phyloP scores from a whole-genome alignment of 805 yeast species.

The Clavispora santaluciae region DNA sequence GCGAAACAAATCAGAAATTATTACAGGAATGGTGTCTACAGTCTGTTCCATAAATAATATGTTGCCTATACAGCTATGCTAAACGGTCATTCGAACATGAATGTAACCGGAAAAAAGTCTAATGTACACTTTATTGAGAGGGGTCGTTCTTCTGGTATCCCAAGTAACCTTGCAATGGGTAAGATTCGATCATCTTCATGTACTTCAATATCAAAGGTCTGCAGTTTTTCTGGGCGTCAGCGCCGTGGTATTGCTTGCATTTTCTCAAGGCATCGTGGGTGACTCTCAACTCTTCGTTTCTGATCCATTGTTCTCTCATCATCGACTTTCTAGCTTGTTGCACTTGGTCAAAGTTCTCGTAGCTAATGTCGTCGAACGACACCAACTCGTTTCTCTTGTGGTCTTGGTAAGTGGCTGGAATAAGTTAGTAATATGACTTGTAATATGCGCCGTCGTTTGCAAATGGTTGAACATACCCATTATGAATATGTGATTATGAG shows the following conservation, averaged over 20 bases:
- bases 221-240: slow-evolving; percentile 63
- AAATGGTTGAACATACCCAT: slow-evolving; percentile 11
- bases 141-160: slow-evolving; percentile 92
- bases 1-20: no score
- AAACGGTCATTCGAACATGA: neutral
- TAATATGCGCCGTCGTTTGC: neutral
- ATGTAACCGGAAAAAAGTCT: neutral
- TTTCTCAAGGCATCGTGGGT: slow-evolving; percentile 71
- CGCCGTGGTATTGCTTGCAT: slow-evolving; percentile 60
- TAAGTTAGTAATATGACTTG: slow-evolving; percentile 9
- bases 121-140: slow-evolving; percentile 42
- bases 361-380: slow-evolving; percentile 80
- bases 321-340: slow-evolving; percentile 72
- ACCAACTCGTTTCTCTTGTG: slow-evolving; percentile 63
- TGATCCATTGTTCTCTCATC: slow-evolving; percentile 76
- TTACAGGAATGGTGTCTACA: no score
- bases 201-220: slow-evolving; percentile 73
- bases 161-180: slow-evolving; percentile 65
- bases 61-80: slow-evolving; percentile 5
- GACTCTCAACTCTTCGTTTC: slow-evolving; percentile 60
- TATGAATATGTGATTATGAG: slow-evolving; percentile 1
- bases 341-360: slow-evolving; percentile 57
- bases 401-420: slow-evolving; percentile 26
- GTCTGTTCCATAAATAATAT: neutral
- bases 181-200: slow-evolving; percentile 67